Evolutionary conservation across 768 basidiomycete genomes (phyloP).

Genomic region (Tephrocybe sp.): DNA sequence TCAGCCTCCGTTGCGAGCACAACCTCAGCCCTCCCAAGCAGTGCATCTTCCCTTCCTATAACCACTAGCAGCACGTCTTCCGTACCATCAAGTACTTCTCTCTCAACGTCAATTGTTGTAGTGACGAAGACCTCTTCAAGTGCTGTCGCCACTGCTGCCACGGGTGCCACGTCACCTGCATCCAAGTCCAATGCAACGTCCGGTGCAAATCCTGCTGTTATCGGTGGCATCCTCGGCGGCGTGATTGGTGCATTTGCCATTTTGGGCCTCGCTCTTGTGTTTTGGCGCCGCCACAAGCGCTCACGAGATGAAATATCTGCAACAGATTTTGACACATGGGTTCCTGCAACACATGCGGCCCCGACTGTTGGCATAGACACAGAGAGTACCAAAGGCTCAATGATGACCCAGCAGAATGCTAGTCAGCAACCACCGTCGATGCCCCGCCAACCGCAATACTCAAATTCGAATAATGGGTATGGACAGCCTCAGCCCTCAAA

Average conservation of each 20-base stretch:
- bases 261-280: constrained; percentile 4
- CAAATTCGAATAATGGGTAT: constrained; percentile 1
- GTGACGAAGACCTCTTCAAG: constrained; percentile 5
- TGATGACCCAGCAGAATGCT: constrained; percentile 1
- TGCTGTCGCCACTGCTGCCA: not conserved
- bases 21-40: not conserved
- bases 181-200: not conserved
- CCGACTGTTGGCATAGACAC: not conserved
- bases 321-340: constrained; percentile 12
- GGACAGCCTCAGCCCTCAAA: constrained; percentile 9
- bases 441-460: constrained; percentile 5
- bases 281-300: constrained; percentile 9
- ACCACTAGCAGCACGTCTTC: constrained; percentile 2
- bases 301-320: not conserved
- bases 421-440: not conserved
- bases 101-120: not conserved
- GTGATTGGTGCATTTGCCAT: constrained; percentile 9
- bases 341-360: constrained; percentile 8
- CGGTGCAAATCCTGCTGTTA: constrained; percentile 3
- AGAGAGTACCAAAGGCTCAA: not conserved
- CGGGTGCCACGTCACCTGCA: not conserved
- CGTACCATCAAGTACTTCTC: constrained; percentile 1
- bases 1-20: not conserved
- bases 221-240: constrained; percentile 14
- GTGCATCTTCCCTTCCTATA: not conserved